Evolutionary conservation across 2,329 filamentous ascomycete species (phyloP).

Genomic region (Helicocarpus griseus): DNA sequence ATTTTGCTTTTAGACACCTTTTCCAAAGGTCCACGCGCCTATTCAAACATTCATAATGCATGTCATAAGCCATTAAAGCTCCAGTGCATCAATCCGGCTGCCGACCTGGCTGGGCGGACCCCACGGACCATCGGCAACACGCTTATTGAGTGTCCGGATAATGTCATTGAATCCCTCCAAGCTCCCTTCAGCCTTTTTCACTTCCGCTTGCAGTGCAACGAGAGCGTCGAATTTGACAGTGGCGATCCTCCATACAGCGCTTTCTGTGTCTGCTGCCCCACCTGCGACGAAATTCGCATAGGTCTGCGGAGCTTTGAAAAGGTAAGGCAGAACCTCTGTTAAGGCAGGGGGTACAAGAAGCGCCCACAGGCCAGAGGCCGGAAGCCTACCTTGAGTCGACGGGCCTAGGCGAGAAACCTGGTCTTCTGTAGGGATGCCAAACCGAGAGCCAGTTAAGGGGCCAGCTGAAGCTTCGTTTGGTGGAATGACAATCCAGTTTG

Average conservation of each 20-base stretch:
- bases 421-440: slow-evolving; percentile 33
- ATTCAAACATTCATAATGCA: background rate
- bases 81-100: slow-evolving; percentile 27
- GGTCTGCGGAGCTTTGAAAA: slow-evolving; percentile 47
- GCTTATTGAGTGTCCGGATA: slow-evolving; percentile 28
- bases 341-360: slow-evolving; percentile 43
- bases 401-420: slow-evolving; percentile 28
- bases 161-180: slow-evolving; percentile 31
- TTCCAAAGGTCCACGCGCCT: too few species aligned
- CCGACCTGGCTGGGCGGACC: slow-evolving; percentile 25
- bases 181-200: slow-evolving; percentile 29
- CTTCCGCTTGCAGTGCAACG: slow-evolving; percentile 36
- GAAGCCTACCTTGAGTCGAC: slow-evolving; percentile 26
- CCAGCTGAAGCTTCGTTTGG: slow-evolving; percentile 17
- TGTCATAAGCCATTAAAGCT: slow-evolving; percentile 16
- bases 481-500: slow-evolving; percentile 42
- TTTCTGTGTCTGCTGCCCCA: slow-evolving; percentile 47
- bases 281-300: slow-evolving; percentile 50
- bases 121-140: slow-evolving; percentile 33
- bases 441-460: slow-evolving; percentile 17
- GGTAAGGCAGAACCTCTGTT: slow-evolving; percentile 44
- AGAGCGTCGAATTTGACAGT: slow-evolving; percentile 49
- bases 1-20: too few species aligned
- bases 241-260: slow-evolving; percentile 48
- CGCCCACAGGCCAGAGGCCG: slow-evolving; percentile 39